A percentile compares a stretch with the other conserved stretches of the same genome.
Evolutionary conservation across 768 basidiomycete genomes (phyloP).

Genomic region (Mycena capillaripes): DNA sequence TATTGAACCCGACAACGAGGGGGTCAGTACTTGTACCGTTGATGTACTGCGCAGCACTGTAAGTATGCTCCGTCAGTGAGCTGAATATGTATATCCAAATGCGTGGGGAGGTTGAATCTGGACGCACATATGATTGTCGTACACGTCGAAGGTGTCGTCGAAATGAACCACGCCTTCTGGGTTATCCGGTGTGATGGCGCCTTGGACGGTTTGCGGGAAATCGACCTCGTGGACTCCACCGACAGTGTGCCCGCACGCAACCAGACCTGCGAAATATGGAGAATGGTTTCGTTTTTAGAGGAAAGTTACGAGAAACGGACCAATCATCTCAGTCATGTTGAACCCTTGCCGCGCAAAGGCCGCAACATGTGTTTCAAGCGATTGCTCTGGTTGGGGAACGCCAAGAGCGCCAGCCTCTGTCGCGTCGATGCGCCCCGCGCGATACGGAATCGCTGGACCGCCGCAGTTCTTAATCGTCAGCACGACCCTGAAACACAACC

Average conservation of each 20-base stretch:
- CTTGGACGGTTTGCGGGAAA: not conserved
- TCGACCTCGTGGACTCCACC: constrained; percentile 16
- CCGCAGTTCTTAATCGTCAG: constrained; percentile 25
- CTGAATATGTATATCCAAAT: not conserved
- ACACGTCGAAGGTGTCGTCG: constrained; percentile 21
- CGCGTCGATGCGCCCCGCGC: constrained; percentile 28
- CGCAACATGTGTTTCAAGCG: constrained; percentile 7
- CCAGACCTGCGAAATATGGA: constrained; percentile 2
- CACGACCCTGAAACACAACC: not conserved
- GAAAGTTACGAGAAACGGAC: not conserved
- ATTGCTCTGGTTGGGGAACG: constrained; percentile 22
- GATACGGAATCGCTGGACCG: constrained; percentile 22
- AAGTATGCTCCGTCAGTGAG: not conserved
- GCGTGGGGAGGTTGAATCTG: not conserved
- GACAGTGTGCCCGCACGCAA: constrained; percentile 22
- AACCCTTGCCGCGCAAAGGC: constrained; percentile 21
- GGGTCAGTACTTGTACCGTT: constrained; percentile 16
- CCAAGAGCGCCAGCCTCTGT: constrained; percentile 4
- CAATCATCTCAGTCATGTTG: constrained; percentile 28
- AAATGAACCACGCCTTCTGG: constrained; percentile 27
- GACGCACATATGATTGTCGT: constrained; percentile 15
- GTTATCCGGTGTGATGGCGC: constrained; percentile 16
- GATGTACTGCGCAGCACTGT: constrained; percentile 22
- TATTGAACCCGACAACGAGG: constrained; percentile 1
- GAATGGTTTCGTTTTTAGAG: not conserved